A percentile compares a stretch with the other conserved stretches of the same genome.
These are phyloP conservation scores for Achlya hypogyna DNA, from an alignment of 352 stramenopile genomes.

Conservation along the genomic window DNA sequence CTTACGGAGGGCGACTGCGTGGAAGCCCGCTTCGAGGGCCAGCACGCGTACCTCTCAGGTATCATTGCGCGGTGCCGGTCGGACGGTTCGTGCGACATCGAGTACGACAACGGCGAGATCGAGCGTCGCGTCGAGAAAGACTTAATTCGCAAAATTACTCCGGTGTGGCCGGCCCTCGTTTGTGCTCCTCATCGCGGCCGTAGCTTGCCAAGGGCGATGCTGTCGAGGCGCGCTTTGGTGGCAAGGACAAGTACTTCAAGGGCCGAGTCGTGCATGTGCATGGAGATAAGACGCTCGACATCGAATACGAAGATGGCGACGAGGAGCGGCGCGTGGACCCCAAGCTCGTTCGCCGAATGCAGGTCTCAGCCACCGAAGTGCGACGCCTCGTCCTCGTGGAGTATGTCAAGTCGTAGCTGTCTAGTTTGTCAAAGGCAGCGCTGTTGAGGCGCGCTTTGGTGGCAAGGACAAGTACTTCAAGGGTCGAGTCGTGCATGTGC, in stretches of 20 bases:
- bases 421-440: constrained; percentile 42
- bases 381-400: background rate
- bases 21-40: constrained; percentile 50
- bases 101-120: constrained; percentile 62
- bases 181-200: background rate
- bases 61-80: constrained; percentile 37
- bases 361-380: background rate
- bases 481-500: constrained; percentile 40
- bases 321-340: constrained; percentile 38
- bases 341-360: background rate
- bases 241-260: constrained; percentile 34
- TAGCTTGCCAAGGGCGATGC: constrained; percentile 41
- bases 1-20: constrained; percentile 21
- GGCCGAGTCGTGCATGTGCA: constrained; percentile 43
- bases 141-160: background rate
- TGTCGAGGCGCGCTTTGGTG: constrained; percentile 60
- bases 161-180: background rate
- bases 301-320: constrained; percentile 69
- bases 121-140: constrained; percentile 38
- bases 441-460: constrained; percentile 56
- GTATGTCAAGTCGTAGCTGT: background rate
- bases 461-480: constrained; percentile 38
- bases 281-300: constrained; percentile 44
- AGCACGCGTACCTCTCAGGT: constrained; percentile 35
- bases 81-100: constrained; percentile 50